Base-by-base conservation (phyloP, 2,329 filamentous ascomycete species). In the Neofusicoccum ribis region DNA sequence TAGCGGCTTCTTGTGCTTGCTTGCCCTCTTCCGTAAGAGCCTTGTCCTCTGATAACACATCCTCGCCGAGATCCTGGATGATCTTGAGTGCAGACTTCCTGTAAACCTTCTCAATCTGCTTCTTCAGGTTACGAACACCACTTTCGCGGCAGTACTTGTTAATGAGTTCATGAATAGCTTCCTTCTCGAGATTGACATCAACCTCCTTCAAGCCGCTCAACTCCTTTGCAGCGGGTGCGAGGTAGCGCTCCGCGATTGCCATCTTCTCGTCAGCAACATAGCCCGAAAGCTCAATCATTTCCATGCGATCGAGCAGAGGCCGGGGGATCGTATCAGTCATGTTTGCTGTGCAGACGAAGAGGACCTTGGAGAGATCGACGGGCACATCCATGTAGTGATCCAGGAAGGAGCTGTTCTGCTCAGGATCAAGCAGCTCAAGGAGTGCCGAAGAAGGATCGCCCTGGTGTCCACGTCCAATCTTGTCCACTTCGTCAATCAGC, bases 351-450 rank as follows among this genome's bases (percentile, higher is more conserved):
- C 95, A 99, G 47, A 99, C 95, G 75, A 99, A 99, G 23, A 99
- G 85, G 2, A 99, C 95, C 81, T 98, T 98, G 59, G 93, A 97
- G 59, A 99, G 84, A 75, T 99, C 95, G 5, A 99, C 94, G 0
- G 95, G 95, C 0, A 99, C 93, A 77, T 99, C 95, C 86, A 99
- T 92, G 81, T 99, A 99, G 78, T 99, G 95, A 72, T 99, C 95
- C 68, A 99, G 79, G 86, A 99, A 99, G 27, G 93, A 97, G 75
- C 84, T 93, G 81, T 99, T 99, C 77, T 99, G 95, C 78, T 99
- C 95, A 0, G 95, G 95, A 70, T 99, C 95, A 17, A 99, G 88
- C 59, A 99, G 81, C 76, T 99, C 95, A 3, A 99, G 86, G 62
- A 99, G 84, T 36, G 95, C 95, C 20, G 94, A 97, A 1, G 95